These are phyloP conservation scores for Rhodotorula toruloides DNA, from an alignment of 768 basidiomycete species.

Conservation along the genomic window DNA sequence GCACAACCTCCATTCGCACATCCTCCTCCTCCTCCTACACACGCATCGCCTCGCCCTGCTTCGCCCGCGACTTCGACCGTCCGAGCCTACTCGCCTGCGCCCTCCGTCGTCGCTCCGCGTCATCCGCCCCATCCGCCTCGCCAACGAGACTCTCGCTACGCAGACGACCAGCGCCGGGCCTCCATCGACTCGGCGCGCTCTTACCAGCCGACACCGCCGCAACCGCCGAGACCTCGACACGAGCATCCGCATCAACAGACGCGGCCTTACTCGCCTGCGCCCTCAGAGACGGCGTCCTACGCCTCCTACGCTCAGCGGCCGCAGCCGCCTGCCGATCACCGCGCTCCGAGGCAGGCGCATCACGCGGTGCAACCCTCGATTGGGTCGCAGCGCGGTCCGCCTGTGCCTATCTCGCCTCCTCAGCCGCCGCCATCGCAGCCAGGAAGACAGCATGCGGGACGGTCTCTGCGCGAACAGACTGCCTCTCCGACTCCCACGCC, in stretches of 20 bases:
- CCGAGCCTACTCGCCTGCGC: slow-evolving; percentile 4
- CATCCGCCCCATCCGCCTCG: neutral
- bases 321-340: no score
- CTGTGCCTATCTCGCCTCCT: no score
- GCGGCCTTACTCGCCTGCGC: slow-evolving; percentile 2
- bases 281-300: neutral
- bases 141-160: neutral
- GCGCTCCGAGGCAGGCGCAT: neutral
- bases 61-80: slow-evolving; percentile 32
- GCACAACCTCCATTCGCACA: neutral
- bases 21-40: slow-evolving; percentile 1
- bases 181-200: neutral
- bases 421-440: neutral
- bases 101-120: neutral
- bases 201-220: neutral
- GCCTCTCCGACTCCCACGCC: neutral
- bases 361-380: neutral
- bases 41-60: slow-evolving; percentile 21
- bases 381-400: neutral
- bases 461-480: neutral
- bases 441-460: neutral
- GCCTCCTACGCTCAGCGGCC: neutral
- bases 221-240: neutral
- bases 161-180: neutral
- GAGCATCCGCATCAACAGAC: neutral